phyloP scores from a whole-genome alignment of 768 basidiomycete species.

The Basidioascus undulatus region DNA sequence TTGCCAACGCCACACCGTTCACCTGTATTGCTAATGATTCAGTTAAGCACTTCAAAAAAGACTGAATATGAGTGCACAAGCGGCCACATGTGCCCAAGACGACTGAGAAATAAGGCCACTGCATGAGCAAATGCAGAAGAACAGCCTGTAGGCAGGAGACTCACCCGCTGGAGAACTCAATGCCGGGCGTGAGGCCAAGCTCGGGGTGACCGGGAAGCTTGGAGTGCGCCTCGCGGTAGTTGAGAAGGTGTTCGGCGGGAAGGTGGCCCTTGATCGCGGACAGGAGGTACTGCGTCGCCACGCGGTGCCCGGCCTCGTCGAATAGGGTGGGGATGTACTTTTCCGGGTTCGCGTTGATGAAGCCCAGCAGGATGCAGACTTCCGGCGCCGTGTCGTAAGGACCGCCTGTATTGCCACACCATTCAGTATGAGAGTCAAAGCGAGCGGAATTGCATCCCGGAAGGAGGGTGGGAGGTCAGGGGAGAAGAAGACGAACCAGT shows the following conservation, averaged over 20 bases:
- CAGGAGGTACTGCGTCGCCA: constrained; percentile 70
- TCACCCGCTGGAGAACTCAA: constrained; percentile 85
- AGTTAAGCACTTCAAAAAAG: too few species aligned
- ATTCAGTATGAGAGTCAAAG: constrained; percentile 2
- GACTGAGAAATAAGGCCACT: too few species aligned
- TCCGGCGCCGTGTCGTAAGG: constrained; percentile 52
- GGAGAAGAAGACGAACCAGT: constrained; percentile 16
- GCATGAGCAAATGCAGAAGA: too few species aligned
- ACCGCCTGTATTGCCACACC: constrained; percentile 17
- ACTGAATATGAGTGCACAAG: too few species aligned
- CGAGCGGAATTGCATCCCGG: too few species aligned
- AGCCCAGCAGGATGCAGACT: constrained; percentile 48
- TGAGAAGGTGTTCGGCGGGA: constrained; percentile 49
- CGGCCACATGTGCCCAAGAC: constrained; percentile 78
- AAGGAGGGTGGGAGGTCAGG: too few species aligned
- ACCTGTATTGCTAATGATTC: too few species aligned
- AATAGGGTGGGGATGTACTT: constrained; percentile 14
- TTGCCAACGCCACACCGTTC: constrained; percentile 60
- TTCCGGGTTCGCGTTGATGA: constrained; percentile 38
- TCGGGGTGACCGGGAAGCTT: constrained; percentile 77
- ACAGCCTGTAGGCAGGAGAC: too few species aligned
- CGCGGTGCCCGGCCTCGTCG: constrained; percentile 43
- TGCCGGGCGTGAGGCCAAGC: constrained; percentile 68
- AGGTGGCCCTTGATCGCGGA: constrained; percentile 49
- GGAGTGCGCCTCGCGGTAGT: constrained; percentile 65